phyloP scores from a whole-genome alignment of 2,329 filamentous ascomycete genomes.

The Colletotrichum filicis region DNA sequence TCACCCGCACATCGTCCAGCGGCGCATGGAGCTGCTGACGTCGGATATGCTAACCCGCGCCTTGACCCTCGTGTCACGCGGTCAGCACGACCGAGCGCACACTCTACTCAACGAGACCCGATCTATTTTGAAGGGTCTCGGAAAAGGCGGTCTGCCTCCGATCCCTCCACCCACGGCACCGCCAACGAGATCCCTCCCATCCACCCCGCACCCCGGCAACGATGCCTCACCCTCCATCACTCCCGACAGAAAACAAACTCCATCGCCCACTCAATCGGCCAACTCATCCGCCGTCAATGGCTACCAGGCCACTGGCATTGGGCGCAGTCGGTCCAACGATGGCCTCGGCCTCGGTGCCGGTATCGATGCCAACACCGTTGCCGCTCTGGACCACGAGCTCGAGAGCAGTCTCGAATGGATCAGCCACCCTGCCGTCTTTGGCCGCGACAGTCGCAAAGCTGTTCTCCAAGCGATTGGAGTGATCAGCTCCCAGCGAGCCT shows the following conservation, averaged over 20 bases:
- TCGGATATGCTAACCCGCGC: constrained; percentile 98
- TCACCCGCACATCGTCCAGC: constrained; percentile 93
- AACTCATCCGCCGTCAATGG: constrained; percentile 62
- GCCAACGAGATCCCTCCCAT: constrained; percentile 51
- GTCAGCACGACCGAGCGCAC: constrained; percentile 92
- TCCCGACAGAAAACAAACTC: constrained; percentile 54
- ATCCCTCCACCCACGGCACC: constrained; percentile 71
- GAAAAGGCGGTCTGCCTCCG: constrained; percentile 93
- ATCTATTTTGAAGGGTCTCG: constrained; percentile 93
- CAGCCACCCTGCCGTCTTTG: constrained; percentile 94
- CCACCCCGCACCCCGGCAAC: constrained; percentile 52
- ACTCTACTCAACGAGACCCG: constrained; percentile 93
- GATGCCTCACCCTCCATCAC: constrained; percentile 59
- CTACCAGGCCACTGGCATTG: constrained; percentile 52
- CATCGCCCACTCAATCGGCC: constrained; percentile 54
- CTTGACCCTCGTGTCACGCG: constrained; percentile 87
- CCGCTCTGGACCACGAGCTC: constrained; percentile 89
- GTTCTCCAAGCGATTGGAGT: constrained; percentile 97
- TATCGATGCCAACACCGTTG: constrained; percentile 86
- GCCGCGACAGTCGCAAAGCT: constrained; percentile 92
- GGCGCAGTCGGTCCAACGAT: constrained; percentile 65
- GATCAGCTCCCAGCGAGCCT: constrained; percentile 92
- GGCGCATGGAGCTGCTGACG: constrained; percentile 96
- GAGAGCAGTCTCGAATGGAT: constrained; percentile 97
- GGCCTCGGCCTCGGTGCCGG: constrained; percentile 72